These are phyloP conservation scores for Phenoliferia sp. DNA, from an alignment of 1,284 basidiomycete genomes.

Conservation along the genomic window DNA sequence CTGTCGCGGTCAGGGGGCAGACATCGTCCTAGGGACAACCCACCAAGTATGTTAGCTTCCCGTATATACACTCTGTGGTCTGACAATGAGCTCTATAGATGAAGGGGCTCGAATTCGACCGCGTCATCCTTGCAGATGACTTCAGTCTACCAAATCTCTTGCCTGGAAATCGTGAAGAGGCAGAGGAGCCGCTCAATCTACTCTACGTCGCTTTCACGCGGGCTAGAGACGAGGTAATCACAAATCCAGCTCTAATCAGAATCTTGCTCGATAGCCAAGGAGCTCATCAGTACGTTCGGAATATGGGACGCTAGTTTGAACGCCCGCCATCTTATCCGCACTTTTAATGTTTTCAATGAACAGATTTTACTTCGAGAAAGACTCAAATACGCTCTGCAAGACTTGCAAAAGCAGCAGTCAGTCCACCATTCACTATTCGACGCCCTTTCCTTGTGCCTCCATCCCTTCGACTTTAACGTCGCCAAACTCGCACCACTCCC, in stretches of 20 bases:
- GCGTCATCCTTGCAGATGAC: neutral
- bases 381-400: neutral
- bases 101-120: neutral
- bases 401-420: neutral
- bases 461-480: too few species aligned
- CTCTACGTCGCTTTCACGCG: neutral
- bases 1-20: neutral
- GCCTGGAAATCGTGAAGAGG: neutral
- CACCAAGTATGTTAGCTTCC: neutral
- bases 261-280: neutral
- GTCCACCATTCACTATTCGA: neutral
- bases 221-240: neutral
- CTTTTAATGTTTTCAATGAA: neutral
- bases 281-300: neutral
- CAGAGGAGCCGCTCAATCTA: neutral
- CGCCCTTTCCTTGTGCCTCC: neutral
- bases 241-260: neutral
- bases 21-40: neutral
- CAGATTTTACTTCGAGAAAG: neutral
- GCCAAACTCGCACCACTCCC: too few species aligned
- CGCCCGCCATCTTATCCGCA: neutral
- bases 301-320: too few species aligned
- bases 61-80: neutral
- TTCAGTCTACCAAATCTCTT: neutral
- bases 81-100: neutral